Conservation (phyloP, 345 rosid species). For the Citrus medica region DNA sequence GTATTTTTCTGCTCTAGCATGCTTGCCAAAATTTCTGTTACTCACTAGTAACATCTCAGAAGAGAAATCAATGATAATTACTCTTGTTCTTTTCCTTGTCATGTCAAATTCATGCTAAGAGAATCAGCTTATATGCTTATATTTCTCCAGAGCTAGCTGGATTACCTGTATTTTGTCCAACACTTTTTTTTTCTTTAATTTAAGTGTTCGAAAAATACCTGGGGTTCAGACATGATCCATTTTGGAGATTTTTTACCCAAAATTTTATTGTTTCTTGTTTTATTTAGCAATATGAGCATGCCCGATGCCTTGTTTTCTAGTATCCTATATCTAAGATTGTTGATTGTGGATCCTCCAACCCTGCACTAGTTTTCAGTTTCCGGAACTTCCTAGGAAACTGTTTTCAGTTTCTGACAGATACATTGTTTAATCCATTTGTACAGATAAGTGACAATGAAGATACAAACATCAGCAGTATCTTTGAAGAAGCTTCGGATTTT, state of each 20-base stretch:
- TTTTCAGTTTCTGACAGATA: constrained; percentile 4
- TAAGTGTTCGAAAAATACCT: not conserved
- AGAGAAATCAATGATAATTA: not conserved
- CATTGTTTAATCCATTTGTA: constrained; percentile 8
- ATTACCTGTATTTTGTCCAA: not conserved
- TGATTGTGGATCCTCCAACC: not conserved
- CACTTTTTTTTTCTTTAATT: not conserved
- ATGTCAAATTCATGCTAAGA: not conserved
- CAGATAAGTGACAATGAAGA: constrained; percentile 89
- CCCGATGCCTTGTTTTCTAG: not conserved
- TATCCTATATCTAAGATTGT: not conserved
- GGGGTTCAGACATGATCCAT: not conserved
- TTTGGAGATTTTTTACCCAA: not conserved
- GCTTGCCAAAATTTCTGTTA: not conserved
- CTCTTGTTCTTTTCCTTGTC: not conserved
- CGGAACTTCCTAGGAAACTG: not conserved
- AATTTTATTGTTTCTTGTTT: not conserved
- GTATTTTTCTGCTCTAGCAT: not conserved
- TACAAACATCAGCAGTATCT: constrained; percentile 69
- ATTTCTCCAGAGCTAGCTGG: not conserved
- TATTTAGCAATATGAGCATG: not conserved
- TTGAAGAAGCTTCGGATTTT: constrained; percentile 76
- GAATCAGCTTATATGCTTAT: not conserved
- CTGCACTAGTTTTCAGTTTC: not conserved
- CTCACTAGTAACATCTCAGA: not conserved